Evolutionary conservation across 1,284 basidiomycete genomes (phyloP).

Genomic region (Rhodotorula sp.): DNA sequence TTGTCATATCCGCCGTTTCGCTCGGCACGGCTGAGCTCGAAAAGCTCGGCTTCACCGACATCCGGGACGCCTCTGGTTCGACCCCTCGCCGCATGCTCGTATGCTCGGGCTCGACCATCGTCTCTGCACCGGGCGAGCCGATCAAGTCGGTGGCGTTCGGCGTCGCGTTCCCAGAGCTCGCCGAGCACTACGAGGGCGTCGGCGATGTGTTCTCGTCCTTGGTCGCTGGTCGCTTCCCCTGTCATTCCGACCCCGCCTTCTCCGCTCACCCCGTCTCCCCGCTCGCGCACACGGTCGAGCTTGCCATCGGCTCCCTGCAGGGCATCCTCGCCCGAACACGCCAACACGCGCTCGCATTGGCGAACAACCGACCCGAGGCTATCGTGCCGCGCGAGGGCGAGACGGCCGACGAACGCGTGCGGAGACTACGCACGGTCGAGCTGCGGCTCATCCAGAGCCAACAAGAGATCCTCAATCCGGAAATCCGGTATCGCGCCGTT

Average conservation of each 20-base stretch:
- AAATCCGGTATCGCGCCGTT: constrained; percentile 37
- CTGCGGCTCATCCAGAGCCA: constrained; percentile 75
- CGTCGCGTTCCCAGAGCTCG: constrained; percentile 71
- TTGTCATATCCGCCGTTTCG: constrained; percentile 85
- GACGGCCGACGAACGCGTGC: constrained; percentile 59
- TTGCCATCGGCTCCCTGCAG: constrained; percentile 78
- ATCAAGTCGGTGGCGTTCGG: constrained; percentile 56
- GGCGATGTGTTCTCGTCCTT: constrained; percentile 96
- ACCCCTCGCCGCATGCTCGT: constrained; percentile 58
- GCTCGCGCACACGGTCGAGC: constrained; percentile 55
- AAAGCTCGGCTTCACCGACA: constrained; percentile 28
- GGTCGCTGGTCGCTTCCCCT: constrained; percentile 71
- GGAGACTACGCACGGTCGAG: constrained; percentile 82
- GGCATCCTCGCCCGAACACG: constrained; percentile 75
- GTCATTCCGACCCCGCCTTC: constrained; percentile 21
- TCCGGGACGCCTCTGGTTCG: not conserved
- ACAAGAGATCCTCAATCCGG: constrained; percentile 53
- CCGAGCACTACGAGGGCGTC: constrained; percentile 93
- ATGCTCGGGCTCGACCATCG: constrained; percentile 67
- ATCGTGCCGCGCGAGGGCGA: constrained; percentile 39
- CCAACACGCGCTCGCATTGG: constrained; percentile 52
- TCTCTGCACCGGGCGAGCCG: constrained; percentile 23
- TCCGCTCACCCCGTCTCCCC: constrained; percentile 59
- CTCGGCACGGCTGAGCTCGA: constrained; percentile 47
- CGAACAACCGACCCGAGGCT: constrained; percentile 53